Percentiles rank a stretch among this genome's conserved stretches.
Conservation (phyloP, 2,329 filamentous ascomycete genomes). For the Neopestalotiopsis rosae region DNA sequence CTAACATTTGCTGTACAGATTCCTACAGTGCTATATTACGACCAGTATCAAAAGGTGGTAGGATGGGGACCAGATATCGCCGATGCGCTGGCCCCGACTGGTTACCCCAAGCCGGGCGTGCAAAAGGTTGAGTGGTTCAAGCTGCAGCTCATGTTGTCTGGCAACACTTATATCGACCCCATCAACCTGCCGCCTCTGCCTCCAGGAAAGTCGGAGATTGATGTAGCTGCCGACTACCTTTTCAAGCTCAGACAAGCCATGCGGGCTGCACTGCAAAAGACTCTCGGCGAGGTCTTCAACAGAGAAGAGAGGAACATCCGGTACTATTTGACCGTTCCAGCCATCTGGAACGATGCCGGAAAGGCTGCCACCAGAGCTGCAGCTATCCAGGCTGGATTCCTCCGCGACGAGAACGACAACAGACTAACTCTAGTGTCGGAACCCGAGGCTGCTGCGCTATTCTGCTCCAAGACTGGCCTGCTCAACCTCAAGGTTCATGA, state of each 20-base stretch:
- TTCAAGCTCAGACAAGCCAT: slow-evolving; percentile 98
- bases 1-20: slow-evolving; percentile 64
- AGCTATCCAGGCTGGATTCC: slow-evolving; percentile 94
- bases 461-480: slow-evolving; percentile 95
- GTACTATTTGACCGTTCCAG: slow-evolving; percentile 98
- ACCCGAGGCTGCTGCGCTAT: slow-evolving; percentile 94
- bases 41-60: slow-evolving; percentile 99
- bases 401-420: slow-evolving; percentile 97
- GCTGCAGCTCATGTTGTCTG: slow-evolving; percentile 96
- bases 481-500: slow-evolving; percentile 98
- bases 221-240: slow-evolving; percentile 98
- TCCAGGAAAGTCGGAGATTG: slow-evolving; percentile 97
- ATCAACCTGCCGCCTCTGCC: slow-evolving; percentile 98
- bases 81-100: slow-evolving; percentile 93
- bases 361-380: slow-evolving; percentile 96
- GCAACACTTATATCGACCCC: slow-evolving; percentile 98
- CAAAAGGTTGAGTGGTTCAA: slow-evolving; percentile 99
- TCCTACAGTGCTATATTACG: slow-evolving; percentile 98
- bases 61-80: slow-evolving; percentile 99
- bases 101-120: slow-evolving; percentile 95
- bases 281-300: slow-evolving; percentile 95
- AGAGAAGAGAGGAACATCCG: slow-evolving; percentile 97
- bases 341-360: slow-evolving; percentile 98
- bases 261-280: slow-evolving; percentile 94
- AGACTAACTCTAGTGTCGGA: slow-evolving; percentile 93